Evolutionary conservation across 495 filamentous ascomycete genomes (phyloP).

Genomic region (Cladorrhinum samala): DNA sequence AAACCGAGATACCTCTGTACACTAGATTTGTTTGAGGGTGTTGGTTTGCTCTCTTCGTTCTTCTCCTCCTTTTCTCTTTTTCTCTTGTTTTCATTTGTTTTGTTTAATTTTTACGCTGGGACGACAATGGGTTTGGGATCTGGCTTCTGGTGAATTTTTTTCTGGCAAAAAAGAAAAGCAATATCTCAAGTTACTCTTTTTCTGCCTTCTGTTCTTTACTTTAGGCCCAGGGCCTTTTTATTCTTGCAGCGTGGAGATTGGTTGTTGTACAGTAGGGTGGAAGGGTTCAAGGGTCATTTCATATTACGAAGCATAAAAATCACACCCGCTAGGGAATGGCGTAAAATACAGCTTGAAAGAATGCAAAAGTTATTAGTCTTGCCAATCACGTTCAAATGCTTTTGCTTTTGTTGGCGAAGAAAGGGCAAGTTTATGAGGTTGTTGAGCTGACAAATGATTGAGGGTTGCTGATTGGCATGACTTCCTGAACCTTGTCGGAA

Average conservation of each 20-base stretch:
- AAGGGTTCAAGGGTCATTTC: too few relatives aligned
- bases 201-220: background rate
- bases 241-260: background rate
- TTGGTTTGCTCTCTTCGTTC: too few relatives aligned
- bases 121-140: background rate
- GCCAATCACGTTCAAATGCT: too few relatives aligned
- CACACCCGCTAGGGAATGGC: too few relatives aligned
- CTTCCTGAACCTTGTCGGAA: too few relatives aligned
- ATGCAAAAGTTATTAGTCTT: too few relatives aligned
- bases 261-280: background rate
- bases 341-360: too few relatives aligned
- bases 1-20: constrained; percentile 30
- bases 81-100: background rate
- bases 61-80: constrained; percentile 3
- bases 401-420: too few relatives aligned
- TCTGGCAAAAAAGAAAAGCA: constrained; percentile 1
- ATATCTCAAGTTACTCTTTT: background rate
- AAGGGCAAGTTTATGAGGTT: too few relatives aligned
- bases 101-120: background rate
- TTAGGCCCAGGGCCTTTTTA: background rate
- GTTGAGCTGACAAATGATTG: too few relatives aligned
- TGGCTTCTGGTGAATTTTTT: constrained; percentile 4
- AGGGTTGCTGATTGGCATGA: too few relatives aligned
- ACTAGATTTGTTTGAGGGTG: too few relatives aligned
- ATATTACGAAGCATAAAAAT: background rate